These are phyloP conservation scores for Boletus semigastroideus DNA, from an alignment of 1,284 basidiomycete species.

Conservation along the genomic window DNA sequence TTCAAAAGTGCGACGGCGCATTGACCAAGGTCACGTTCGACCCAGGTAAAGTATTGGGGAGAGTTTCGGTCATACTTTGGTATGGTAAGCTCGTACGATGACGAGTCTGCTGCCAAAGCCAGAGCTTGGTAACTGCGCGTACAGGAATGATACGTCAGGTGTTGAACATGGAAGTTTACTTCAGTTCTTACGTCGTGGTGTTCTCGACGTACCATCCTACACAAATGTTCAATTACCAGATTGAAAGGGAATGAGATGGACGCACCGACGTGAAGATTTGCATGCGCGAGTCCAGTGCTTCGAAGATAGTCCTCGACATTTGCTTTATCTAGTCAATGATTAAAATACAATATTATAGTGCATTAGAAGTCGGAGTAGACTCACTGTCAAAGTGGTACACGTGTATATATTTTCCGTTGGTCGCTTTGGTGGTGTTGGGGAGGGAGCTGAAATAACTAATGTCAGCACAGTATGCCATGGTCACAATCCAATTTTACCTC, in stretches of 20 bases:
- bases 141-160: not conserved
- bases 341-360: too few species aligned
- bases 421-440: slow-evolving; percentile 18
- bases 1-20: slow-evolving; percentile 31
- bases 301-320: slow-evolving; percentile 30
- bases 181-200: slow-evolving; percentile 24
- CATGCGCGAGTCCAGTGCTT: slow-evolving; percentile 24
- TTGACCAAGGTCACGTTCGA: slow-evolving; percentile 31
- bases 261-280: slow-evolving; percentile 26
- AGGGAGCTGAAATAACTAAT: slow-evolving; percentile 23
- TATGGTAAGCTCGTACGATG: slow-evolving; percentile 19
- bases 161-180: not conserved
- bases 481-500: slow-evolving; percentile 16
- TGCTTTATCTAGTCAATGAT: slow-evolving; percentile 29
- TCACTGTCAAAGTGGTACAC: slow-evolving; percentile 26
- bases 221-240: not conserved
- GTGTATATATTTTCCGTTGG: slow-evolving; percentile 26
- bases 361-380: not conserved
- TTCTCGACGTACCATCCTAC: slow-evolving; percentile 34
- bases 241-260: not conserved
- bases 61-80: slow-evolving; percentile 20
- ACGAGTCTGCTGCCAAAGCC: slow-evolving; percentile 9
- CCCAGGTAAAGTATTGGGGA: slow-evolving; percentile 28
- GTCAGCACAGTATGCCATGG: not conserved
- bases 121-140: not conserved